Base-by-base conservation (phyloP, 2,329 filamentous ascomycete genomes). In the Lecanosticta acicola region DNA sequence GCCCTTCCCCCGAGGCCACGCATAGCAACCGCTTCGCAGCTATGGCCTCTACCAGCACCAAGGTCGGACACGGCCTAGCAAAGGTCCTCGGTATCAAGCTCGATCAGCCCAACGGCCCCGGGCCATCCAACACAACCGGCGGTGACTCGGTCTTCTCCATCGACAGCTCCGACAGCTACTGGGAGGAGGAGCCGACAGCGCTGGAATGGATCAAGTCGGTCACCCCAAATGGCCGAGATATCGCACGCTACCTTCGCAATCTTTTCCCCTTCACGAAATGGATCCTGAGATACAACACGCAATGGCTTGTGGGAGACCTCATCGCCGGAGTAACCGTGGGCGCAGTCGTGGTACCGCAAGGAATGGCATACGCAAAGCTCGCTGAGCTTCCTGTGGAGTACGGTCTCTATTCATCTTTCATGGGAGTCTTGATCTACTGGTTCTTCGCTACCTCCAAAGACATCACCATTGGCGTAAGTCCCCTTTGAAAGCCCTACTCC, bases 381-480 rank as follows among this genome's bases (percentile, higher is more conserved):
- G 91, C 91, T 36, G 78, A 83, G 50, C 75, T 97, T n/a, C 76
- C 80, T 0, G 79, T 84, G 4, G 77, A 97, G 63, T 97, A 83
- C 61, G 91, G 91, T 42, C 77, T 97, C 1, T 94, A 94, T 68
- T 93, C 91, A 0, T 96, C 91, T 0, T 97, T 98, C 64, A 93
- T 96, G 78, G 93, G 91, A 41, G 90, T 94, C 13, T 67, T 95
- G 52, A 76, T 95, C 50, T 98, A 98, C 69, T 97, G 91, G 91
- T 85, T 96, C 63, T 97, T 97, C 62, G 93, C 90, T 26, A 98
- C 93, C 0, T 96, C 91, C 11, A 98, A 97, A 65, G 91, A 98
- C 67, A 97, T 98, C 62, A 96, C 91, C 8, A 97, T 97, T 46
- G 91, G 91, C 13, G 84, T 87, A 74, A 70, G 83, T 77, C 1